Evolutionary conservation across 2,329 filamentous ascomycete genomes (phyloP).

Genomic region (Tolypocladium ovalisporum): DNA sequence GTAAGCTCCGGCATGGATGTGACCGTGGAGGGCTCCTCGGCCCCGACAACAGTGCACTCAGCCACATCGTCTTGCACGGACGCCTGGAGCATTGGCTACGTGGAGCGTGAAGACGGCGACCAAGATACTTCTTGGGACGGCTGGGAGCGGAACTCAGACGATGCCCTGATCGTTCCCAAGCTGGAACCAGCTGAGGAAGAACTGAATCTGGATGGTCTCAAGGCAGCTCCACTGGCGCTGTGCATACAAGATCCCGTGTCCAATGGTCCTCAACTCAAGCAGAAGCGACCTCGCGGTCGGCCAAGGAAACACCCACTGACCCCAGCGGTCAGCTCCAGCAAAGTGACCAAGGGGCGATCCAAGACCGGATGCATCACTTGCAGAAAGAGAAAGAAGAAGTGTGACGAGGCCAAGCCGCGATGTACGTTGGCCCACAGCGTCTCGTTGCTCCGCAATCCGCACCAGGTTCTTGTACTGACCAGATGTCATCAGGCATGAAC

Average conservation of each 20-base stretch:
- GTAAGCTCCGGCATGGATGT: conserved; percentile 39
- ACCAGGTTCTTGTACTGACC: neutral
- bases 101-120: conserved; percentile 25
- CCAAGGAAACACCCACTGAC: conserved; percentile 70
- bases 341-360: conserved; percentile 65
- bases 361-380: conserved; percentile 61
- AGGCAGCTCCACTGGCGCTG: conserved; percentile 24
- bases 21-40: conserved; percentile 24
- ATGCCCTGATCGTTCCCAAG: conserved; percentile 39
- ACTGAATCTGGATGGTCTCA: conserved; percentile 40
- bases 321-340: conserved; percentile 46
- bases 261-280: conserved; percentile 24
- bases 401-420: conserved; percentile 56
- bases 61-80: conserved; percentile 34
- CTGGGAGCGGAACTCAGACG: conserved; percentile 37
- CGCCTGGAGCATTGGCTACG: conserved; percentile 31
- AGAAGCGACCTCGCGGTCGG: conserved; percentile 62
- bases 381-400: conserved; percentile 61
- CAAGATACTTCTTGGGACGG: conserved; percentile 36
- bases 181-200: conserved; percentile 46
- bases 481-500: conserved; percentile 53
- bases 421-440: conserved; percentile 32
- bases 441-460: neutral
- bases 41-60: conserved; percentile 32
- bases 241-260: conserved; percentile 8